Evolutionary conservation across 225 moss, liverwort and hornwort genomes (phyloP), one percentile per base, ranked within the genome.

Genomic region (Sphagnum contortum): DNA sequence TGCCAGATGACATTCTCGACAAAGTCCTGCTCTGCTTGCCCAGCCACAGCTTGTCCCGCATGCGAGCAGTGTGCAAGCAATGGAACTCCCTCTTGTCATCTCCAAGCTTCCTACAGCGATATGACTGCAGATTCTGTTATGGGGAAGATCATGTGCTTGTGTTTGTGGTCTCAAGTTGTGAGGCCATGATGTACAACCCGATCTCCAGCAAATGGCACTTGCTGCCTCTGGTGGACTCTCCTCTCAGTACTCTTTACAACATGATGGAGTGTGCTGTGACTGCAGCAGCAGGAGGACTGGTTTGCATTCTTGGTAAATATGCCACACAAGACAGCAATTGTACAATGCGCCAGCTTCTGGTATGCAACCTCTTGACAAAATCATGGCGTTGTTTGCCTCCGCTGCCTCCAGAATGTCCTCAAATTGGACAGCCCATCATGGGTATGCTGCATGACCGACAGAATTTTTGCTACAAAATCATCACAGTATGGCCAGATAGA

Each of bases 41-140:
- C 9, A 57, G 56, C 13, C 13, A 4, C 11, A 57, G 56, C 4
- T 13, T 57, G n/a, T 57, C 56, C 4, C 11, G n/a, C 4, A 57
- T 57, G 56, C 56, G 56, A 13, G 4, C 56, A 4, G 56, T 57
- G 11, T 57, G 56, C 56, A 57, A 57, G 13, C n/a, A 57, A 13
- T 57, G 56, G 56, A 2, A 57, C 56, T 57, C 56, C 13, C 56
- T 57, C 56, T 57, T 57, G 56, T 57, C 56, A 57, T 57, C 56
- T 13, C 13, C 56, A 12, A 57, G 11, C 56, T 57, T 57, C 13
- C 6, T 57, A 12, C 4, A 13, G 11, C 13, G 56, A 11, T 57
- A 57, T 57, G 56, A 57, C 13, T 57, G 7, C 11, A 57, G 56
- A 13, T 57, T 57, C 13, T 11, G 13, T 57, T 57, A 57, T 5